Percentiles rank a stretch among this genome's conserved stretches.
phyloP scores from a whole-genome alignment of 257 asterid species.

The Echium plantagineum region DNA sequence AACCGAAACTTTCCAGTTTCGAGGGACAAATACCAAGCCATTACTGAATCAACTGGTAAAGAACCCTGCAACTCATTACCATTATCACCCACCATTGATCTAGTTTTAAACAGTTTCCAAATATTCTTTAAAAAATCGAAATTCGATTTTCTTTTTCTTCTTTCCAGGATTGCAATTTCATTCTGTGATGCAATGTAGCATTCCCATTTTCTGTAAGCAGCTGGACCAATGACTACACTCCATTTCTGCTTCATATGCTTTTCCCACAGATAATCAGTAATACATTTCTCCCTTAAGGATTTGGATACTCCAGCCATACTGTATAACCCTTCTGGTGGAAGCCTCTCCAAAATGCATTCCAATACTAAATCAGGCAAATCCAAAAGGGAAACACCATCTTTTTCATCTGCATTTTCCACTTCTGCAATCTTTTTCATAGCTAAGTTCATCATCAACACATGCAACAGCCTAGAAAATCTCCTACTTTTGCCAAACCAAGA shows the following conservation, averaged over 20 bases:
- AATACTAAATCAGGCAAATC: slow-evolving; percentile 84
- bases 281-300: slow-evolving; percentile 46
- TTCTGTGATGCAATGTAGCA: slow-evolving; percentile 36
- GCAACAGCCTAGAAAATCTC: slow-evolving; percentile 6
- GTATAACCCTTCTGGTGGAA: slow-evolving; percentile 47
- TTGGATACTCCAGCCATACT: slow-evolving; percentile 46
- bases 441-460: slow-evolving; percentile 1
- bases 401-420: slow-evolving; percentile 17
- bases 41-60: slow-evolving; percentile 50
- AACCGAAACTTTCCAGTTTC: slow-evolving; percentile 73
- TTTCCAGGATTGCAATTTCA: slow-evolving; percentile 30
- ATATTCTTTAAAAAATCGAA: slow-evolving; percentile 22
- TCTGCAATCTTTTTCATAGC: slow-evolving; percentile 15
- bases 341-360: slow-evolving; percentile 76
- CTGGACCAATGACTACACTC: slow-evolving; percentile 49
- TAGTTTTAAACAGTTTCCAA: slow-evolving; percentile 36
- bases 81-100: slow-evolving; percentile 27
- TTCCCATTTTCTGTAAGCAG: slow-evolving; percentile 49
- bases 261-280: slow-evolving; percentile 56
- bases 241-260: slow-evolving; percentile 54
- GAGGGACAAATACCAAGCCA: slow-evolving; percentile 65
- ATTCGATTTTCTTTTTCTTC: slow-evolving; percentile 29
- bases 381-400: slow-evolving; percentile 24
- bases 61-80: slow-evolving; percentile 19
- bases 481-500: slow-evolving; percentile 21